Percentiles rank a stretch among this genome's conserved stretches.
These are phyloP conservation scores for Ceriops decandra DNA, from an alignment of 345 rosid genomes.

Conservation along the genomic window DNA sequence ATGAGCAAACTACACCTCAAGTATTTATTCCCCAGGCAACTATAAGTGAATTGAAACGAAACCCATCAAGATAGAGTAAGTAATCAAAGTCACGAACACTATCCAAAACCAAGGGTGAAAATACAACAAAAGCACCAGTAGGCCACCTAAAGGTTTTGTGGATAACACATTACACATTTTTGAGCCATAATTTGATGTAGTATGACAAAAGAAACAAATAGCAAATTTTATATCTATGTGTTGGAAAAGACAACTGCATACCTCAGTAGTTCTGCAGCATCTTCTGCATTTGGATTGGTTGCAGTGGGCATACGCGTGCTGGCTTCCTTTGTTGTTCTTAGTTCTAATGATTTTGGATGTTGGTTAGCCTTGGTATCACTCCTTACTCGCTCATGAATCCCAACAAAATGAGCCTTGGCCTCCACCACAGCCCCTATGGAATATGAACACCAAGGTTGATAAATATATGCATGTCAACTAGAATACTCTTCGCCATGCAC, in stretches of 20 bases:
- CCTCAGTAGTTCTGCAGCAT: slow-evolving; percentile 89
- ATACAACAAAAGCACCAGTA: no score
- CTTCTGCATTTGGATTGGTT: slow-evolving; percentile 83
- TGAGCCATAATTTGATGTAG: no score
- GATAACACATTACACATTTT: no score
- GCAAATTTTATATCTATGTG: background rate
- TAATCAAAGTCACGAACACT: no score
- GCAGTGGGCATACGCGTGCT: slow-evolving; percentile 60
- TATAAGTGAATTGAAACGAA: no score
- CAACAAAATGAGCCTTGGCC: slow-evolving; percentile 81
- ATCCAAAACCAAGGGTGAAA: no score
- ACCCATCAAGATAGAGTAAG: no score
- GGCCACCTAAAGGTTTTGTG: no score
- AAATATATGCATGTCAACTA: background rate
- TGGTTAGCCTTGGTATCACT: slow-evolving; percentile 67
- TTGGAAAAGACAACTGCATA: slow-evolving; percentile 14
- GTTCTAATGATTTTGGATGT: slow-evolving; percentile 35
- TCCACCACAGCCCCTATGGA: slow-evolving; percentile 68
- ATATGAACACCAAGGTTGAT: background rate
- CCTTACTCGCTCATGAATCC: slow-evolving; percentile 80
- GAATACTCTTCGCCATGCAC: background rate
- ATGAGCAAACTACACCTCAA: no score
- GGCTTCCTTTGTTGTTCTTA: slow-evolving; percentile 37
- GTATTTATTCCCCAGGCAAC: no score
- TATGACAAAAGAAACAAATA: background rate